Base-by-base conservation (phyloP, 2,329 filamentous ascomycete genomes). In the Massarina eburnea region DNA sequence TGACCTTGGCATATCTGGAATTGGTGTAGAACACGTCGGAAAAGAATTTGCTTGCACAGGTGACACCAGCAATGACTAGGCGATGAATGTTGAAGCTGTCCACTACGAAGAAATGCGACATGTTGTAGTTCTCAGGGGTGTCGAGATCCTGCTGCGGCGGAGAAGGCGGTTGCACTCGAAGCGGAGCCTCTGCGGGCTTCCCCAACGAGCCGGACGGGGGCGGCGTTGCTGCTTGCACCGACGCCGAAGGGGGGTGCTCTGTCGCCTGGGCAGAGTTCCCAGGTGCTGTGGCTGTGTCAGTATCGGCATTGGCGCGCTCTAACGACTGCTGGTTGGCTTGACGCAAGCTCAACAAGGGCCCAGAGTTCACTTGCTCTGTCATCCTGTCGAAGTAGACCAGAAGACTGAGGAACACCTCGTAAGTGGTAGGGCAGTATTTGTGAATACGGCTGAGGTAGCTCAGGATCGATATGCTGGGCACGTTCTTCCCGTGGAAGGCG, bases 81-180 rank as follows among this genome's bases (percentile, higher is more conserved):
- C 94, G 85, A 68, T 99, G 94, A 54, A 99, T 97, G 73, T 99
- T 99, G 76, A 94, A 99, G 73, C 94, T 97, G 73, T 99, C 94
- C 9, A 97, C 94, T 32, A 97, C 92, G 66, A 99, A 97, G 62
- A 85, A 88, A 61, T 88, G 84, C 2, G 82, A 82, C 34, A 85
- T 73, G 43, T 76, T 77, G 46, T 80, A 76, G 1, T 70, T 61
- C 49, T 79, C 76, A 14, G 72, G 66, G 14, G 71, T 22, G 10
- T 35, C 71, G 35, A 76, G 46, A 19, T 73, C 66, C 24, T 67
- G 57, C 19, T 70, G 61, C 7, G 67, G 64, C 4, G 71, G 62
- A 19, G 71, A 71, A 9, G 68, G 67, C 21, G 68, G 66, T 22
- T 70, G 62, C 9, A 58, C 55, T 39, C 56, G 61, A 19, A 49